Evolutionary conservation across 176 grass and related monocot genomes (phyloP).

Genomic region (Calamus simplicifolius): DNA sequence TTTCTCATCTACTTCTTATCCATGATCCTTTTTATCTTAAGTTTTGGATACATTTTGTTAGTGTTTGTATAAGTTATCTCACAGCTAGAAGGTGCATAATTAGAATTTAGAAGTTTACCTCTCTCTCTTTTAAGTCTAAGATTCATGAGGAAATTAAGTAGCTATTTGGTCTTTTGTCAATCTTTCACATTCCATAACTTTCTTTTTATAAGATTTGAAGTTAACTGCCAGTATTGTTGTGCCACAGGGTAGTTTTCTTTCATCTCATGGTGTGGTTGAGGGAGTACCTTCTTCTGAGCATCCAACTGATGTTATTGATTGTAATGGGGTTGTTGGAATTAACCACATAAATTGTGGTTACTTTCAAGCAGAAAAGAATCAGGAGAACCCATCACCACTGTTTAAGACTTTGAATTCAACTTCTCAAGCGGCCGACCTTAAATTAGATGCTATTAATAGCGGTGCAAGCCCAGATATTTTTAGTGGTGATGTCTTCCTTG

Average conservation of each 20-base stretch:
- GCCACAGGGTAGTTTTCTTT: constrained; percentile 26
- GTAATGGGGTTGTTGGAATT: constrained; percentile 22
- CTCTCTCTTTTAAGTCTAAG: too few species aligned
- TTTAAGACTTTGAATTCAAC: constrained; percentile 25
- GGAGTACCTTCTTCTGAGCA: constrained; percentile 3
- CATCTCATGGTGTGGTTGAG: constrained; percentile 14
- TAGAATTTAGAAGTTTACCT: too few species aligned
- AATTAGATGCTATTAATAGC: constrained; percentile 18
- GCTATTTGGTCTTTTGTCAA: too few species aligned
- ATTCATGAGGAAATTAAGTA: too few species aligned
- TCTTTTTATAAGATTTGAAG: too few species aligned
- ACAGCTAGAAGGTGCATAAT: too few species aligned
- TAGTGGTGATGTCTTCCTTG: constrained; percentile 29
- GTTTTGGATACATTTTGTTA: background rate
- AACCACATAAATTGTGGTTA: constrained; percentile 28
- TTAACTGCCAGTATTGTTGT: too few species aligned
- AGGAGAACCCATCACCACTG: constrained; percentile 18
- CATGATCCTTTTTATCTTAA: too few species aligned
- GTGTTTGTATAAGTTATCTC: too few species aligned
- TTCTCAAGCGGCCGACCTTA: constrained; percentile 28
- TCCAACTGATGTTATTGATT: constrained; percentile 9
- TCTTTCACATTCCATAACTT: too few species aligned
- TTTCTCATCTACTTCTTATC: too few species aligned
- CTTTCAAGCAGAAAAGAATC: constrained; percentile 23
- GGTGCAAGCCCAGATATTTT: constrained; percentile 13